phyloP scores from a whole-genome alignment of 768 basidiomycete species.

The Hericium alpestre region DNA sequence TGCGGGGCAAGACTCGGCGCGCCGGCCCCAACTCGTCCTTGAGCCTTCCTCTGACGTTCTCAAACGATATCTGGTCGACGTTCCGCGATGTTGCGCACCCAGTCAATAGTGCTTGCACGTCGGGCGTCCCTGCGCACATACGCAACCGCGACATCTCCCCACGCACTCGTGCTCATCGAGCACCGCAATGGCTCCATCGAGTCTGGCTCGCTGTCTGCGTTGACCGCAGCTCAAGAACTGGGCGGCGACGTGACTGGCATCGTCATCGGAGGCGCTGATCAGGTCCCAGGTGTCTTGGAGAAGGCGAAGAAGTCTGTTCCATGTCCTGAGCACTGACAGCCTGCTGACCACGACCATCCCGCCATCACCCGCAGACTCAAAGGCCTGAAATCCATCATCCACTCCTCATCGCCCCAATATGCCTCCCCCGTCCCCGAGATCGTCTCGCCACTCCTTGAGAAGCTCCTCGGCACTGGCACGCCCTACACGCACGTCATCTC shows the following conservation, averaged over 20 bases:
- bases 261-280: conserved; percentile 56
- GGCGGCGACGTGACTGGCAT: conserved; percentile 81
- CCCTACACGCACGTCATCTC: conserved; percentile 87
- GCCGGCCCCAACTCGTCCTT: too few relatives aligned
- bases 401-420: conserved; percentile 64
- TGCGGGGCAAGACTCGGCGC: too few relatives aligned
- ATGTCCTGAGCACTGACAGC: neutral
- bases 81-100: conserved; percentile 4
- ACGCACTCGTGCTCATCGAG: conserved; percentile 84
- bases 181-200: conserved; percentile 76
- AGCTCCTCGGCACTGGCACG: conserved; percentile 49
- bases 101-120: neutral
- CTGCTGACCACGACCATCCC: neutral
- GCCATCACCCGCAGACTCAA: conserved; percentile 37
- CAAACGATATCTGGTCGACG: too few relatives aligned
- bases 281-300: conserved; percentile 56
- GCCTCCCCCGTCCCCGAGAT: conserved; percentile 62
- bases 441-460: conserved; percentile 74
- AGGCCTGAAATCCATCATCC: conserved; percentile 56
- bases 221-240: conserved; percentile 81
- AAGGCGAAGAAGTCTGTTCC: conserved; percentile 66
- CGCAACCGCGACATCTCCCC: conserved; percentile 50
- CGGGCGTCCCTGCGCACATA: conserved; percentile 32
- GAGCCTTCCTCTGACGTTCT: too few relatives aligned
- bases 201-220: conserved; percentile 75